Base-by-base conservation (phyloP, 2,329 filamentous ascomycete species). In the Calonectria leucothoes region DNA sequence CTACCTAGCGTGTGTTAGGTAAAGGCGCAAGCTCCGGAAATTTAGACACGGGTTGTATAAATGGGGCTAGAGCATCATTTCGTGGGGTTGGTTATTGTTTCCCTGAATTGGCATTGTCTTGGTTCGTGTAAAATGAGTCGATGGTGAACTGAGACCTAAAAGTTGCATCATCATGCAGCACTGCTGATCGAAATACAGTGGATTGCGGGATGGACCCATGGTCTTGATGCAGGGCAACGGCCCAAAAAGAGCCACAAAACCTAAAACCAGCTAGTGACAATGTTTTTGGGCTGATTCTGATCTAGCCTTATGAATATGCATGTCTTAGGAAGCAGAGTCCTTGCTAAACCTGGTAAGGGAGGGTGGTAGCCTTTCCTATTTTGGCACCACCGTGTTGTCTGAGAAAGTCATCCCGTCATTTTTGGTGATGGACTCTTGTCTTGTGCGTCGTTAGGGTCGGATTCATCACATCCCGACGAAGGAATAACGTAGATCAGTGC, bases 401-500 rank as follows among this genome's bases (percentile, higher is more conserved):
- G 33, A 37, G 57, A 52, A 66, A 66, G 59, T 55, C 29, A 31
- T 33, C 27, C 17, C 25, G 29, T 49, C 0, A 1, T 5, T 27
- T 31, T 42, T 48, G 64, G 64, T 33, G 71, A 57, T 51, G 64
- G 57, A 57, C 51, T 55, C 33, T 59, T 59, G 15, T n/a, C 61
- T 25, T 61, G 51, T 52, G 69, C 51, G 23, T 31, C 15, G 27
- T 27, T 59, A 39, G 55, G 25, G n/a, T 27, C 71, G 64, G 61
- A 33, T 7, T 45, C 17, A 65, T 33, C 37, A 20, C 15, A 25
- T 27, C 17, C 48, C n/a, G 7, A 23, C 55, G 31, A 31, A 65
- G 20, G 10, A 6, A 5, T n/a, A 17, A 4, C 70, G 76, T 33
- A 65, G 75, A 77, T 77, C 75, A 35, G 33, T 39, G 10, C 55